Evolutionary conservation across 306 rosid species (phyloP), one percentile per base, ranked within the genome.

Genomic region (Acacia crassicarpa): DNA sequence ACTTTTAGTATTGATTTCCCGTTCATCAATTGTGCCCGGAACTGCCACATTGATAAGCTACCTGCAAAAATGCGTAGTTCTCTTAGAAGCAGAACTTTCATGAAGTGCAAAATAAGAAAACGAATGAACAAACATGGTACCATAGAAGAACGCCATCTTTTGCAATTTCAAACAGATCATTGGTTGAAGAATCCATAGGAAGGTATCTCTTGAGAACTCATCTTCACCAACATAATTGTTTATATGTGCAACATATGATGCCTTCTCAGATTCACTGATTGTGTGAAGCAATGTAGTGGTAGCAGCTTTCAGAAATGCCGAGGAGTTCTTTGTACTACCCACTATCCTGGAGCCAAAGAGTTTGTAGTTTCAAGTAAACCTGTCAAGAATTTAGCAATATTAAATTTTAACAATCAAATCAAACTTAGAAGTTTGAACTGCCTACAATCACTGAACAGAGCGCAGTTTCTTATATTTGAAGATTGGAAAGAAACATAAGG

Each of bases 241-340:
- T 86, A 93, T 95, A 80, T 95, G 99, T n/a, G n/a, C n/a, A n/a
- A n/a, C n/a, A n/a, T n/a, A n/a, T n/a, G n/a, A n/a, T n/a, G n/a
- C n/a, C n/a, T n/a, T n/a, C 92, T 95, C 99, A 13, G 99, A 91
- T 91, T 95, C 98, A 58, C 99, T 95, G 78, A 95, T 95, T 11
- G 99, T 95, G 88, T 95, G 99, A 80, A 95, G 98, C 90, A 95
- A 85, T 65, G 98, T 95, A 22, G 99, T 95, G 82, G 99, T 95
- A 25, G 98, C 97, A 38, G 95, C 92, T 86, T 95, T 95, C 67
- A 95, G 96, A 78, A 95, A 95, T 59, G 98, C 98, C 1, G 97
- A 91, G 2, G 98, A 93, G 83, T 89, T 89, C 87, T 91, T 93
- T 15, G 92, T 88, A 80, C 87, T 89, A 84, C 90, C 90, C 68